Evolutionary conservation across 441 rosid species (phyloP).

Genomic region (Cnidoscolus chayamansa): DNA sequence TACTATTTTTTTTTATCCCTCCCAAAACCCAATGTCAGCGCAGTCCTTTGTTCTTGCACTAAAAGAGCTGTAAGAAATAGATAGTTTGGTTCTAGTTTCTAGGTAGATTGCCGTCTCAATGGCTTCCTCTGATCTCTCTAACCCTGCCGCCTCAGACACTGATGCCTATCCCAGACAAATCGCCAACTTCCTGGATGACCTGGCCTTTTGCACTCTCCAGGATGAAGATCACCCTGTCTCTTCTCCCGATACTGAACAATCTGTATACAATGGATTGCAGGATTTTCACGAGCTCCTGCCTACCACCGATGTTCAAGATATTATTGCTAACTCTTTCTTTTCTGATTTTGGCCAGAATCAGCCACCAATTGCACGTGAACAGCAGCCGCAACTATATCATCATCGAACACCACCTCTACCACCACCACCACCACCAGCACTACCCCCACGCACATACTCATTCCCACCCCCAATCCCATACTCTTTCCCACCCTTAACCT

Average conservation of each 20-base stretch:
- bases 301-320: conserved; percentile 11
- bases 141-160: conserved; percentile 20
- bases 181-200: conserved; percentile 32
- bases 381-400: conserved; percentile 16
- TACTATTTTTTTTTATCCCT: background rate
- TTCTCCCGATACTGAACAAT: conserved; percentile 28
- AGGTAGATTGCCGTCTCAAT: conserved; percentile 24
- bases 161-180: background rate
- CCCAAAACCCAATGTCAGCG: conserved; percentile 60
- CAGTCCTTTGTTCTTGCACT: conserved; percentile 39
- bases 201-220: conserved; percentile 36
- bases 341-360: conserved; percentile 25
- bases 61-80: too few species aligned
- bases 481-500: background rate
- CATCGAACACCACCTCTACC: background rate
- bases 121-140: conserved; percentile 63
- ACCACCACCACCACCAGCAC: background rate
- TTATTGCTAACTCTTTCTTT: conserved; percentile 26
- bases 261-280: conserved; percentile 26
- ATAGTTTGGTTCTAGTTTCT: background rate
- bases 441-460: background rate
- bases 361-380: conserved; percentile 25
- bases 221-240: conserved; percentile 30
- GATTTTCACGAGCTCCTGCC: conserved; percentile 51
- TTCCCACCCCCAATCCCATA: too few species aligned